These are phyloP conservation scores for Didymella arachidicola DNA, from an alignment of 2,329 filamentous ascomycete species.

Conservation along the genomic window DNA sequence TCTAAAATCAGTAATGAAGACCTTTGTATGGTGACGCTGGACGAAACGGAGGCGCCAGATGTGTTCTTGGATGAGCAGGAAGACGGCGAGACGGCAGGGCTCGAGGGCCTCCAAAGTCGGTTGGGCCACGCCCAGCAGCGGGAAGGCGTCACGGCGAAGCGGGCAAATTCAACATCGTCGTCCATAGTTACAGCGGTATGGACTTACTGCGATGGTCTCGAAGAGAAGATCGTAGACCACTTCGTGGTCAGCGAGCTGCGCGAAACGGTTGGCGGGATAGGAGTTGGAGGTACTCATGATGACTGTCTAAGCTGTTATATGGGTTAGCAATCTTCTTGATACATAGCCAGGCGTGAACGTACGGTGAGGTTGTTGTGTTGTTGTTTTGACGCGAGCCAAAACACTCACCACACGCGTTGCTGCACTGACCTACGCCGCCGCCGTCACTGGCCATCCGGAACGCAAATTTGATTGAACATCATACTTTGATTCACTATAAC, in stretches of 20 bases:
- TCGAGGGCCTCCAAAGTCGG: not conserved
- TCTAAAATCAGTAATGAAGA: too few species aligned
- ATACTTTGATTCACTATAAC: too few species aligned
- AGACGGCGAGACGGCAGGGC: too few species aligned
- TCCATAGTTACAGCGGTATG: not conserved
- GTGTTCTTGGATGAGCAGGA: too few species aligned
- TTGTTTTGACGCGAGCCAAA: not conserved
- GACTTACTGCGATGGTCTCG: not conserved
- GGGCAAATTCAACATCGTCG: not conserved
- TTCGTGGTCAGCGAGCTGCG: not conserved
- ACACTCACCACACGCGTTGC: not conserved
- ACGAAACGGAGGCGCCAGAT: too few species aligned
- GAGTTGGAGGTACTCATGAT: not conserved
- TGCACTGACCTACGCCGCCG: not conserved
- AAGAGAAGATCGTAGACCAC: slow-evolving; percentile 2
- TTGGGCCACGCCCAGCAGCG: not conserved
- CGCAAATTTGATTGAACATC: too few species aligned
- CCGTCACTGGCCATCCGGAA: not conserved
- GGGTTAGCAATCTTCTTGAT: not conserved
- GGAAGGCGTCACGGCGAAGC: not conserved
- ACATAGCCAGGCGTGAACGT: not conserved
- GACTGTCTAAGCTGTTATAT: too few species aligned
- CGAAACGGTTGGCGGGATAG: not conserved
- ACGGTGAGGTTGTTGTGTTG: not conserved
- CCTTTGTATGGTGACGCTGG: too few species aligned